Conservation (phyloP, 768 basidiomycete species). For the Lactifluus volemus region DNA sequence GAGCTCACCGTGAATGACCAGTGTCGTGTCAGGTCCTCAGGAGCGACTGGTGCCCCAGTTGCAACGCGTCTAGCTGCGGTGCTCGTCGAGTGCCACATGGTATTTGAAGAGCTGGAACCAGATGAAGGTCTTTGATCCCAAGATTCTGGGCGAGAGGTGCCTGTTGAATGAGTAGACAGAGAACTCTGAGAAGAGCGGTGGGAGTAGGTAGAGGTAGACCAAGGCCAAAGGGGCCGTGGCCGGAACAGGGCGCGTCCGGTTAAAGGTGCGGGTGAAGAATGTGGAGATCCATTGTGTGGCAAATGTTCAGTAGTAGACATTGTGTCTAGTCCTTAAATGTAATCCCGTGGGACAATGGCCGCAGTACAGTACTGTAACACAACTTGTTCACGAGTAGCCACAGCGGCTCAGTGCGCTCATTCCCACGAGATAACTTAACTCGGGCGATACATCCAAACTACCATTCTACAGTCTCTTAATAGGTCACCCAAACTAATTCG, state of each 20-base stretch:
- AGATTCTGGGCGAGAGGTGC: conserved; percentile 20
- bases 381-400: not conserved
- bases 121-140: conserved; percentile 26
- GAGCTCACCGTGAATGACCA: conserved; percentile 53
- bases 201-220: conserved; percentile 34
- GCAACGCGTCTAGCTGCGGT: conserved; percentile 9
- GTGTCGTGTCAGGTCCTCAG: conserved; percentile 45
- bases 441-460: too few species aligned
- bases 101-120: conserved; percentile 21
- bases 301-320: conserved; percentile 10
- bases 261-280: conserved; percentile 13
- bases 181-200: conserved; percentile 29
- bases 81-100: conserved; percentile 19
- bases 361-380: not conserved
- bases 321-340: not conserved
- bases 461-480: conserved; percentile 30
- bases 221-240: conserved; percentile 55
- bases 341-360: not conserved
- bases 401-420: not conserved
- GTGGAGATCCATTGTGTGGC: conserved; percentile 10
- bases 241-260: conserved; percentile 23
- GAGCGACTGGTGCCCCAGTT: conserved; percentile 12
- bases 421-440: not conserved
- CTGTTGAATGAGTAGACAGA: conserved; percentile 23
- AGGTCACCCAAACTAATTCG: conserved; percentile 70